These are phyloP conservation scores for Cylindrotheca closterium DNA, from an alignment of 108 stramenopile genomes.

Conservation along the genomic window DNA sequence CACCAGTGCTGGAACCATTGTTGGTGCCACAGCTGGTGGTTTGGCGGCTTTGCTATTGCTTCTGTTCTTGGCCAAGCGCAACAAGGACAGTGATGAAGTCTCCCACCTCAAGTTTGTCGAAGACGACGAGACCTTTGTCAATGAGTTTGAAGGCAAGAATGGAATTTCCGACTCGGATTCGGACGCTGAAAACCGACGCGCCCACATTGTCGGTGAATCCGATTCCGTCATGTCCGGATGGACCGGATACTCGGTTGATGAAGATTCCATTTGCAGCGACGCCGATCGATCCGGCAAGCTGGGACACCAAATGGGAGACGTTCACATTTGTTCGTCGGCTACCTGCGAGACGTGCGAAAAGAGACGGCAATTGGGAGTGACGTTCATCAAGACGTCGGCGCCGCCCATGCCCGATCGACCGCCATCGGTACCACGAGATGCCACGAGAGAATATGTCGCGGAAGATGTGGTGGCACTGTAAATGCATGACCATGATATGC, in stretches of 20 bases:
- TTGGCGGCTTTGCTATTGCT: slow-evolving; percentile 31
- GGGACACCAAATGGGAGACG: slow-evolving; percentile 18
- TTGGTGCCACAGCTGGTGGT: slow-evolving; percentile 31
- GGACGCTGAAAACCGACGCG: slow-evolving; percentile 9
- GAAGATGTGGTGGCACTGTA: slow-evolving; percentile 44
- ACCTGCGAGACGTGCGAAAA: slow-evolving; percentile 41
- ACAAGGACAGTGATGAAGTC: slow-evolving; percentile 16
- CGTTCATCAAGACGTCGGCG: slow-evolving; percentile 24
- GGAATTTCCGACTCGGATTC: neutral
- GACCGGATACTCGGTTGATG: slow-evolving; percentile 19
- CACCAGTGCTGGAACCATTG: slow-evolving; percentile 5
- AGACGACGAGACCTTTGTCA: slow-evolving; percentile 21
- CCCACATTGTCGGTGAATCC: slow-evolving; percentile 28
- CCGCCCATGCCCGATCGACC: neutral
- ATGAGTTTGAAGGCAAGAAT: slow-evolving; percentile 9
- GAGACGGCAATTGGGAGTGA: slow-evolving; percentile 24
- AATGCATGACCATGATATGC: too few species aligned
- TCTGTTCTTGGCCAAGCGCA: slow-evolving; percentile 27
- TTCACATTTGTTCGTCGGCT: slow-evolving; percentile 40
- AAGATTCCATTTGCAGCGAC: neutral
- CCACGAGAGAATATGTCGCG: slow-evolving; percentile 31
- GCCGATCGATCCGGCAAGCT: neutral
- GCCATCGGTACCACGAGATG: slow-evolving; percentile 18
- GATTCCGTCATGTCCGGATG: slow-evolving; percentile 37
- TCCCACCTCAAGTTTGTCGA: slow-evolving; percentile 39